phyloP scores from a whole-genome alignment of 371 early-diverging fungal species.

The Syncephalastrum monosporum region DNA sequence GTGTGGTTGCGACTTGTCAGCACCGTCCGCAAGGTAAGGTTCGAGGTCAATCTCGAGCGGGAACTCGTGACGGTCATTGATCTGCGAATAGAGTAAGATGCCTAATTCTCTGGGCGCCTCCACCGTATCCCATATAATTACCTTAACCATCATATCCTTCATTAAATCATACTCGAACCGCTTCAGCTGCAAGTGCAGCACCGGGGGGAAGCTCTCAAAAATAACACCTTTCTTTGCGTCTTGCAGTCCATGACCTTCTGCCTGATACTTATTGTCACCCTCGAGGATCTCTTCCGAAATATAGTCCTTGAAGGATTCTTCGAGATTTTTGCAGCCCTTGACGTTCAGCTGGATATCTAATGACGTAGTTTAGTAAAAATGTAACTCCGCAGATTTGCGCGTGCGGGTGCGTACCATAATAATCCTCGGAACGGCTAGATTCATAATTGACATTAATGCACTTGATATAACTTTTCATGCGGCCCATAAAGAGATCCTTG shows the following conservation, averaged over 20 bases:
- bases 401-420: conserved; percentile 43
- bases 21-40: conserved; percentile 70
- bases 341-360: conserved; percentile 94
- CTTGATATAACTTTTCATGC: conserved; percentile 93
- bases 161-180: conserved; percentile 97
- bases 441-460: conserved; percentile 93
- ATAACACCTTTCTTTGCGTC: conserved; percentile 96
- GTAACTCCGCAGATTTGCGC: conserved; percentile 12
- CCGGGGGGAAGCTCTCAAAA: conserved; percentile 93
- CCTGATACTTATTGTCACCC: conserved; percentile 97
- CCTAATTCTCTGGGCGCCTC: background rate
- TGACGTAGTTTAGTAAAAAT: background rate
- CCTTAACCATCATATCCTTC: conserved; percentile 91
- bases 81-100: conserved; percentile 35
- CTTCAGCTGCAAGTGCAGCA: conserved; percentile 96
- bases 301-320: conserved; percentile 92
- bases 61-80: conserved; percentile 97
- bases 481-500: conserved; percentile 86
- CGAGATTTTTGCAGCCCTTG: conserved; percentile 84
- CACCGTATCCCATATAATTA: conserved; percentile 13
- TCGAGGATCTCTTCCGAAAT: conserved; percentile 88
- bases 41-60: conserved; percentile 86
- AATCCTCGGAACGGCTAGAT: conserved; percentile 81
- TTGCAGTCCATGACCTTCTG: conserved; percentile 95
- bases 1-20: conserved; percentile 52